A percentile compares a stretch with the other conserved stretches of the same genome.
Evolutionary conservation across 176 grass and related monocot genomes (phyloP).

Genomic region (Hordeum marinum): DNA sequence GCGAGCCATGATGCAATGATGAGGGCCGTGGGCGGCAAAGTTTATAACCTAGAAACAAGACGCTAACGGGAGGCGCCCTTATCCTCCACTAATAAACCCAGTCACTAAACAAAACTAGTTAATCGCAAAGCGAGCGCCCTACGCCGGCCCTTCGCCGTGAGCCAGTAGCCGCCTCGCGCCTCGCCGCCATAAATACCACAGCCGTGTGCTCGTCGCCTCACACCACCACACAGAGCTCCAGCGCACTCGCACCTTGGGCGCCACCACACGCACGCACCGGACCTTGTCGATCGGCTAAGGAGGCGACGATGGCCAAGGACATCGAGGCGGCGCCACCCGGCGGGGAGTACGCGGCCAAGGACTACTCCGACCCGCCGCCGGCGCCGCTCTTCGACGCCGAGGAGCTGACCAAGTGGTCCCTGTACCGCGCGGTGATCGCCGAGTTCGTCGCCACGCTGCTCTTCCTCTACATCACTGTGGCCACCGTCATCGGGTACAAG

Average conservation of each 20-base stretch:
- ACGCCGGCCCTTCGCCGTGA: slow-evolving; percentile 25
- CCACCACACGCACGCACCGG: neutral
- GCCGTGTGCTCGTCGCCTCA: slow-evolving; percentile 29
- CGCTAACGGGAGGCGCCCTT: slow-evolving; percentile 16
- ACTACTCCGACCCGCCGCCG: slow-evolving; percentile 81
- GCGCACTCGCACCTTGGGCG: neutral
- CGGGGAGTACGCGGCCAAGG: slow-evolving; percentile 55
- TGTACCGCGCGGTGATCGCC: slow-evolving; percentile 81
- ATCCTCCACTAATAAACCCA: slow-evolving; percentile 24
- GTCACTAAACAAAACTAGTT: slow-evolving; percentile 26
- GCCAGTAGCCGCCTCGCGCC: slow-evolving; percentile 11
- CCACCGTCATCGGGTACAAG: slow-evolving; percentile 86
- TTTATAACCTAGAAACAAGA: slow-evolving; percentile 22
- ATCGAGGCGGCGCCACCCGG: slow-evolving; percentile 39
- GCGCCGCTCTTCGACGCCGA: slow-evolving; percentile 62
- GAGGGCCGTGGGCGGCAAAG: slow-evolving; percentile 54
- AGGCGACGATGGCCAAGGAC: slow-evolving; percentile 53
- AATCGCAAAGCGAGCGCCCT: slow-evolving; percentile 28
- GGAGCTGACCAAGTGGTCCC: slow-evolving; percentile 84
- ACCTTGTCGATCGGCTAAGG: neutral
- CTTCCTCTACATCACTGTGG: slow-evolving; percentile 86
- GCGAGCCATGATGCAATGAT: slow-evolving; percentile 41
- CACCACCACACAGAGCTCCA: neutral
- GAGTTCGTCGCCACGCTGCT: slow-evolving; percentile 89
- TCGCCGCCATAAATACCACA: slow-evolving; percentile 50